These are phyloP conservation scores for Didymellaceae sp. DNA, from an alignment of 2,329 filamentous ascomycete species.

Conservation along the genomic window DNA sequence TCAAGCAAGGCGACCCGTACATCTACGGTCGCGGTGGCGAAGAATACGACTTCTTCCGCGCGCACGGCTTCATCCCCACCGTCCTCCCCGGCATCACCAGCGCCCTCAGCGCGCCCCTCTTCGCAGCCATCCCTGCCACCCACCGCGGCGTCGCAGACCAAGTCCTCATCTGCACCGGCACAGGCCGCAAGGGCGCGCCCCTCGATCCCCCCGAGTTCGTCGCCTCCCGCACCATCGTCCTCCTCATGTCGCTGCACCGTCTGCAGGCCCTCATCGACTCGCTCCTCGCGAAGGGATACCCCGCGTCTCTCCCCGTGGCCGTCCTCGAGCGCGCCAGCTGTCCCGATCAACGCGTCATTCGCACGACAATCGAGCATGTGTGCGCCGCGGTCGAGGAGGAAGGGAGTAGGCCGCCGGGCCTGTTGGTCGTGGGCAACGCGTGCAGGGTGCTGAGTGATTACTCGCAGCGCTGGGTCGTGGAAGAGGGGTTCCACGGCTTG, in stretches of 20 bases:
- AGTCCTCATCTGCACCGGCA: constrained; percentile 94
- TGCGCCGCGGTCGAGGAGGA: constrained; percentile 84
- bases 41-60: constrained; percentile 83
- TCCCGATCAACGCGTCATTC: constrained; percentile 89
- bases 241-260: constrained; percentile 93
- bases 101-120: constrained; percentile 84
- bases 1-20: constrained; percentile 97
- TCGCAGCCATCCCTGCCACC: constrained; percentile 85
- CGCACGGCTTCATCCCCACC: constrained; percentile 69
- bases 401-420: constrained; percentile 84
- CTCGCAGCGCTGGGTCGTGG: constrained; percentile 77
- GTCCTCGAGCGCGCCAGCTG: constrained; percentile 94
- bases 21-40: constrained; percentile 95
- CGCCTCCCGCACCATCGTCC: constrained; percentile 80
- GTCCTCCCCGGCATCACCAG: constrained; percentile 92
- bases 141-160: constrained; percentile 91
- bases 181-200: constrained; percentile 84
- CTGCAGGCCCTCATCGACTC: constrained; percentile 75
- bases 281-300: constrained; percentile 68
- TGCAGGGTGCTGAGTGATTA: constrained; percentile 76
- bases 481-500: constrained; percentile 83
- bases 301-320: constrained; percentile 80
- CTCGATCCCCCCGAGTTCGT: constrained; percentile 84
- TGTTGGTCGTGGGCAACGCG: constrained; percentile 83
- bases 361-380: constrained; percentile 82